Conservation (phyloP, 495 filamentous ascomycete genomes). For the Letharia lupina region DNA sequence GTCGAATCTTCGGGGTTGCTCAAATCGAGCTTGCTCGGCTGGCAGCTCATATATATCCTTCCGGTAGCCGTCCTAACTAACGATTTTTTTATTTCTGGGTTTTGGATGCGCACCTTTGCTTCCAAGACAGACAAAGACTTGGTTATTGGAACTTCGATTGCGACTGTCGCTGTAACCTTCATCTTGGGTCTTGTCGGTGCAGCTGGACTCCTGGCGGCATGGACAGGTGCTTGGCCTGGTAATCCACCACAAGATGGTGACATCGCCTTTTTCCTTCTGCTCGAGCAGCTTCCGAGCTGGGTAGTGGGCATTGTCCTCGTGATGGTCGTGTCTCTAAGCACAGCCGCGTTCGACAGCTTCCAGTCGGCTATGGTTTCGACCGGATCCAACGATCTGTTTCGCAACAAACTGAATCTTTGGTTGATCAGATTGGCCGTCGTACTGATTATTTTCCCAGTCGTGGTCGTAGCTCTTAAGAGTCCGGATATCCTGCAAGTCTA, state of each 20-base stretch:
- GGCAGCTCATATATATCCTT: constrained; percentile 71
- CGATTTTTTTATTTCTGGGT: constrained; percentile 68
- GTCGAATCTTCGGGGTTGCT: constrained; percentile 54
- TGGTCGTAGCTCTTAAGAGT: constrained; percentile 60
- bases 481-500: constrained; percentile 68
- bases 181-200: constrained; percentile 59
- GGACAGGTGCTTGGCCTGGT: constrained; percentile 56
- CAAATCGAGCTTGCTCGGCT: constrained; percentile 55
- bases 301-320: constrained; percentile 66
- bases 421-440: constrained; percentile 56
- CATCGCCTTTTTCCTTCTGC: constrained; percentile 63
- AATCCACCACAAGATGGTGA: constrained; percentile 48
- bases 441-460: constrained; percentile 58
- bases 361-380: constrained; percentile 72
- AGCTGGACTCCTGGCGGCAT: constrained; percentile 62
- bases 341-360: constrained; percentile 64
- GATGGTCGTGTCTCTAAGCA: constrained; percentile 65
- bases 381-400: constrained; percentile 68
- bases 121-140: constrained; percentile 68
- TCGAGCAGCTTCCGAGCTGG: constrained; percentile 62
- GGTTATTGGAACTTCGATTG: constrained; percentile 58
- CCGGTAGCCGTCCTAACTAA: constrained; percentile 68
- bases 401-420: constrained; percentile 63
- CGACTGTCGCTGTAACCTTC: constrained; percentile 49
- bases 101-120: constrained; percentile 77